Evolutionary conservation across 768 basidiomycete species (phyloP).

Genomic region (Hygrophoropsis aurantiaca): DNA sequence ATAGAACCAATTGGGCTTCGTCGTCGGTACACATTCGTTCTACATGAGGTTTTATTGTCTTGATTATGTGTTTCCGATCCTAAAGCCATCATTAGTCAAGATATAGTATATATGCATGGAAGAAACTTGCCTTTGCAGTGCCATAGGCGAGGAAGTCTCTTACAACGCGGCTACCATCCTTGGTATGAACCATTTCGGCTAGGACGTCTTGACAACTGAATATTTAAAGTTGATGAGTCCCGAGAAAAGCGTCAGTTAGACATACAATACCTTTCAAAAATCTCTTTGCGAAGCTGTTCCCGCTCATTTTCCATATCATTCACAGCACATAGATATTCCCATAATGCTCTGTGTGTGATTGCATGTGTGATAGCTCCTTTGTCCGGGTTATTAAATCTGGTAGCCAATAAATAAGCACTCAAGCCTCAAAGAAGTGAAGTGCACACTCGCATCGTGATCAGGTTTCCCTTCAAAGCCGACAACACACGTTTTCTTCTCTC

Average conservation of each 20-base stretch:
- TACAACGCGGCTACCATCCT: conserved; percentile 83
- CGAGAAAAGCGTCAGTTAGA: background rate
- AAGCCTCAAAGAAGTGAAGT: too few relatives aligned
- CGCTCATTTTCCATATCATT: conserved; percentile 54
- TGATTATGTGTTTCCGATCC: conserved; percentile 92
- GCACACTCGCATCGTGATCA: conserved; percentile 66
- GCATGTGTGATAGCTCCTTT: conserved; percentile 87
- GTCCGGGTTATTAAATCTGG: conserved; percentile 87
- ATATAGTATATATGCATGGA: too few relatives aligned
- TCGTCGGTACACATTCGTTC: conserved; percentile 87
- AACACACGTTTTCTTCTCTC: conserved; percentile 71
- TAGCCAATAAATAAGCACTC: too few relatives aligned
- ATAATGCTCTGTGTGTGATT: conserved; percentile 82
- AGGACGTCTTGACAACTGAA: conserved; percentile 78
- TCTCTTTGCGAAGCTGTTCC: conserved; percentile 74
- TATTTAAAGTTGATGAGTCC: conserved; percentile 1
- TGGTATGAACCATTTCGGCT: conserved; percentile 93
- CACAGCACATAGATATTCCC: conserved; percentile 78
- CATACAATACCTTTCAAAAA: conserved; percentile 71
- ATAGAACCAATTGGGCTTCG: conserved; percentile 87
- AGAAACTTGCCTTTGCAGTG: conserved; percentile 65
- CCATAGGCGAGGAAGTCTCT: conserved; percentile 84
- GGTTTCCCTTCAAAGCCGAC: conserved; percentile 66
- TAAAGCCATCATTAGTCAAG: conserved; percentile 20
- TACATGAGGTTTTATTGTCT: conserved; percentile 85